phyloP scores from a whole-genome alignment of 768 basidiomycete species.

The Leccinum boreale region DNA sequence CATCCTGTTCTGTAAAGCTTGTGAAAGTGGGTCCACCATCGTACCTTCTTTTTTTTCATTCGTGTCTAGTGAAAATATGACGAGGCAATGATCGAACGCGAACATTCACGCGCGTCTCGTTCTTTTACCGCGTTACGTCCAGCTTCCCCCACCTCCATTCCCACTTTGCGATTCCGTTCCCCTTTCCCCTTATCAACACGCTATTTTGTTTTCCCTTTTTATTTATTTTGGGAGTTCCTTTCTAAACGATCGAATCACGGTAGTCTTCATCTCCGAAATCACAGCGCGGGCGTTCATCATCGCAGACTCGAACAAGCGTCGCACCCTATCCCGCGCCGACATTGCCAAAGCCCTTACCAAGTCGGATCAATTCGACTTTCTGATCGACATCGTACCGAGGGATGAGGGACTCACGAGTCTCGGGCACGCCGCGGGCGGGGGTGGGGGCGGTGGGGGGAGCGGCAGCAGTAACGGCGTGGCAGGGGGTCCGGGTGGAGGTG shows the following conservation, averaged over 20 bases:
- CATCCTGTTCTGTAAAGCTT: constrained; percentile 95
- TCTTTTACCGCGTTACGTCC: neutral
- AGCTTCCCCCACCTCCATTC: neutral
- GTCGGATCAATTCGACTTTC: constrained; percentile 95
- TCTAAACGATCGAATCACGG: neutral
- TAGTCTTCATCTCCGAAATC: constrained; percentile 97
- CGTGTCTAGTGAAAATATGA: neutral
- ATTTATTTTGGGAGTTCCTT: neutral
- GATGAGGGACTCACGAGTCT: constrained; percentile 51
- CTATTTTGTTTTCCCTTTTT: neutral
- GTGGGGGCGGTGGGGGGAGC: neutral
- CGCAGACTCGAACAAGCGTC: constrained; percentile 92
- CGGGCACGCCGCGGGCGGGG: constrained; percentile 4
- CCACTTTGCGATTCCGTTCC: neutral
- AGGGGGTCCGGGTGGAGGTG: neutral
- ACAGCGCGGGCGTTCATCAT: constrained; percentile 94
- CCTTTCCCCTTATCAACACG: neutral
- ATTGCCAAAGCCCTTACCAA: constrained; percentile 90
- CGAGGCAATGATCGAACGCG: neutral
- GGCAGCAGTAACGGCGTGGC: neutral
- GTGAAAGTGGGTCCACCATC: constrained; percentile 70
- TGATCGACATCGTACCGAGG: constrained; percentile 93
- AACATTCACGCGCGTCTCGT: constrained; percentile 2
- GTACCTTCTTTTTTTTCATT: constrained; percentile 13
- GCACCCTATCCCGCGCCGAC: constrained; percentile 91